A percentile compares a stretch with the other conserved stretches of the same genome.
These are phyloP conservation scores for Camillea tinctor DNA, from an alignment of 2,329 filamentous ascomycete species.

Conservation along the genomic window DNA sequence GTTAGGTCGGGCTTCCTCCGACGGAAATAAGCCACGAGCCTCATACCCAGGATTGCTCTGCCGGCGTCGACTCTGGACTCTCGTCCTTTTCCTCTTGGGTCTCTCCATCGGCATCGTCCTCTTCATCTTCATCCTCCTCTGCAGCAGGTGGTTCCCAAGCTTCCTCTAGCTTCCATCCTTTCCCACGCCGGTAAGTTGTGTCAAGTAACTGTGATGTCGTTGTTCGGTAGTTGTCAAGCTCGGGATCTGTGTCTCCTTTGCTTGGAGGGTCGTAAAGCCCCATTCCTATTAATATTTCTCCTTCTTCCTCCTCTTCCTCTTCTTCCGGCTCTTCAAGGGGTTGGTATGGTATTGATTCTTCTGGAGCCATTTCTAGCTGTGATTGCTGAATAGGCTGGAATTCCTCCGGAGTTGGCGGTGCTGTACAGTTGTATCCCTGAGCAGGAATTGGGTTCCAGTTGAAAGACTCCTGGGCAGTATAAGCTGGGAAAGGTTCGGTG, in stretches of 20 bases:
- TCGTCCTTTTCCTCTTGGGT: slow-evolving; percentile 38
- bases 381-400: slow-evolving; percentile 52
- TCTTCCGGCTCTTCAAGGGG: slow-evolving; percentile 48
- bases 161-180: slow-evolving; percentile 78
- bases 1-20: slow-evolving; percentile 2
- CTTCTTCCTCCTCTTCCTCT: slow-evolving; percentile 51
- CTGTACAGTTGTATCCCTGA: slow-evolving; percentile 46
- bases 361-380: slow-evolving; percentile 44
- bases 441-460: slow-evolving; percentile 48
- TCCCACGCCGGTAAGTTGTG: slow-evolving; percentile 55
- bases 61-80: slow-evolving; percentile 26
- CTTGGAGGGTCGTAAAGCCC: slow-evolving; percentile 76
- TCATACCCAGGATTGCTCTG: slow-evolving; percentile 27
- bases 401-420: slow-evolving; percentile 60
- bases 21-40: slow-evolving; percentile 2
- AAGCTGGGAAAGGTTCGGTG: slow-evolving; percentile 34
- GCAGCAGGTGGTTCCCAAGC: slow-evolving; percentile 68
- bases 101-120: slow-evolving; percentile 42
- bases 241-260: slow-evolving; percentile 47
- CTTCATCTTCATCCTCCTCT: slow-evolving; percentile 58
- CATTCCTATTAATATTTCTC: slow-evolving; percentile 77
- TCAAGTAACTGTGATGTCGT: slow-evolving; percentile 56
- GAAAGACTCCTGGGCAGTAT: slow-evolving; percentile 24
- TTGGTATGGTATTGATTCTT: slow-evolving; percentile 50
- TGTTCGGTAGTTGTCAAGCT: slow-evolving; percentile 53